Percentiles rank a stretch among this genome's conserved stretches.
Evolutionary conservation across 1,284 basidiomycete species (phyloP).

Genomic region (Ustilago lituana): DNA sequence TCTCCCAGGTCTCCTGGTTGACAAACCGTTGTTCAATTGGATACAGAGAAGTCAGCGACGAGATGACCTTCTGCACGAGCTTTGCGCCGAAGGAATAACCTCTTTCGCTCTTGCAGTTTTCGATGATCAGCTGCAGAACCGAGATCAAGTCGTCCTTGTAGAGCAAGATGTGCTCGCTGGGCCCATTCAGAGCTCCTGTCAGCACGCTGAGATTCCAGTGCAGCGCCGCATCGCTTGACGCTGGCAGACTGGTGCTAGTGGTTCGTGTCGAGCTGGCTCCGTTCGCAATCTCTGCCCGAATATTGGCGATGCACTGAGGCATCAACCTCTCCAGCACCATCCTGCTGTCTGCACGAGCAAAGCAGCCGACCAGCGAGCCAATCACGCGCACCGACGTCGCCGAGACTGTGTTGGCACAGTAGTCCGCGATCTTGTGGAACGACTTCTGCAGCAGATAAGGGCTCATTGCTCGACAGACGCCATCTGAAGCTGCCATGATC

Average conservation of each 20-base stretch:
- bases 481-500: constrained; percentile 82
- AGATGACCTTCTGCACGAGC: constrained; percentile 80
- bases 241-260: constrained; percentile 83
- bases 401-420: constrained; percentile 75
- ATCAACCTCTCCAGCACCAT: constrained; percentile 83
- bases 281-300: constrained; percentile 84
- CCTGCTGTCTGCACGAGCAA: constrained; percentile 81
- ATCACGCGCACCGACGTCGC: constrained; percentile 89
- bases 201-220: constrained; percentile 79
- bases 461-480: constrained; percentile 86
- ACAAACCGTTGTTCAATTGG: constrained; percentile 83
- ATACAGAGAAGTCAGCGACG: constrained; percentile 81
- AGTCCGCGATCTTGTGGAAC: constrained; percentile 84
- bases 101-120: constrained; percentile 86
- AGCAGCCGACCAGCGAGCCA: constrained; percentile 85
- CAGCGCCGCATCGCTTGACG: constrained; percentile 87
- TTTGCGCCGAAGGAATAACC: constrained; percentile 85
- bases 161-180: constrained; percentile 71
- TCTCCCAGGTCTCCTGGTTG: constrained; percentile 83
- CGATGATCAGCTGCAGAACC: constrained; percentile 77
- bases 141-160: constrained; percentile 77
- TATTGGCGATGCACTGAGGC: constrained; percentile 81
- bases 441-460: constrained; percentile 86
- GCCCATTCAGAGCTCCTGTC: constrained; percentile 51
- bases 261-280: constrained; percentile 92